Evolutionary conservation across 768 basidiomycete species (phyloP), one percentile per base, ranked within the genome.

Genomic region (Macrolepiota fuliginosa): DNA sequence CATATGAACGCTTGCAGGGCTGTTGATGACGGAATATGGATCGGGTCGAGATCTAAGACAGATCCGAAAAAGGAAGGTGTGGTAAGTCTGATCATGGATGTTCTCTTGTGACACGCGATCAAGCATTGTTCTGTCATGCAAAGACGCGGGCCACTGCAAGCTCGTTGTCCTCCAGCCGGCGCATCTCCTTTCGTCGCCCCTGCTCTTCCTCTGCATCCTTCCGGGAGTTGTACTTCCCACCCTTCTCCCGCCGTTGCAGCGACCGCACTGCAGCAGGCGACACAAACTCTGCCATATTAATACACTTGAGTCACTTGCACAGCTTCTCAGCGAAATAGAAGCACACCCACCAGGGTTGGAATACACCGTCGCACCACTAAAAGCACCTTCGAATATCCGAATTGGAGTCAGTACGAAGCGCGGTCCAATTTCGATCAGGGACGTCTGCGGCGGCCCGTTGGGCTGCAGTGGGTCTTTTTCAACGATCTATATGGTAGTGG

Each of bases 381-480:
- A 98, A 2, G 95, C 94, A 10, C 97, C 97, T 73, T 99, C 97
- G 70, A 99, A 99, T 62, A 99, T 96, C 58, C 94, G 88, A 68
- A 99, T 98, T 10, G 97, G 97, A 37, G 94, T 96, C 54, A 99
- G 80, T 52, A 98, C 97, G 73, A 98, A 97, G 49, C 97, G 87
- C 11, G 97, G 97, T 12, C 97, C 97, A 65, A 99, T 98, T 77
- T 98, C 97, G 19, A 96, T 85, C 22, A 99, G 82, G n/a, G 92
- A 87, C 56, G 85, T 94, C 61, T 91, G 87, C 2, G 92, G 88
- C 3, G 94, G 88, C 6, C 89, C 91, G 67, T 90, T 90, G 1
- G 94, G 92, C 67, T 93, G 89, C 49, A 90, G 71, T 15, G 96
- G 94, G 72, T 97, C 94, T 73, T 96, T 98, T 74, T 97, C 94